phyloP scores from a whole-genome alignment of 1,139 yeast genomes.

The Suhomyces wounanorum region DNA sequence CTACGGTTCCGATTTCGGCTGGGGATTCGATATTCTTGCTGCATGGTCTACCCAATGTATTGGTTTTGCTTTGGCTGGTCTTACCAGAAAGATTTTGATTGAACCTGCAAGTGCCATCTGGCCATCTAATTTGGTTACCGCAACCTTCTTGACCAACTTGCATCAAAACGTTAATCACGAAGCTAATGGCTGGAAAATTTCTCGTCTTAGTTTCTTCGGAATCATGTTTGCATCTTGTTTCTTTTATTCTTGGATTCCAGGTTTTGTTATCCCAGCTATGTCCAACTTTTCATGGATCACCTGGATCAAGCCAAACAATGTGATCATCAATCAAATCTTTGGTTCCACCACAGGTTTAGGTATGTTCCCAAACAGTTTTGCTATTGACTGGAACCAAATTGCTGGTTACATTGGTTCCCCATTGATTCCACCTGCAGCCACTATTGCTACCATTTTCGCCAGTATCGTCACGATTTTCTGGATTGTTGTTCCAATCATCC shows the following conservation, averaged over 20 bases:
- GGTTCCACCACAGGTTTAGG: conserved; percentile 65
- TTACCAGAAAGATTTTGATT: conserved; percentile 56
- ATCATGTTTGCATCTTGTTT: conserved; percentile 31
- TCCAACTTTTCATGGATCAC: conserved; percentile 33
- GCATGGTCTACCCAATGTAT: conserved; percentile 59
- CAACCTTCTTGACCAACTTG: conserved; percentile 57
- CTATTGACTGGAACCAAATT: conserved; percentile 47
- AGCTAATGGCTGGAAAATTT: conserved; percentile 46
- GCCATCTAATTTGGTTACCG: conserved; percentile 58
- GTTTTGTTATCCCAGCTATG: conserved; percentile 28
- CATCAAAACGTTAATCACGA: conserved; percentile 61
- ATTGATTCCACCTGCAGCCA: conserved; percentile 64
- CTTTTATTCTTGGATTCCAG: conserved; percentile 48
- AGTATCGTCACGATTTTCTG: conserved; percentile 38
- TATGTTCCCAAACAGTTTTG: conserved; percentile 52
- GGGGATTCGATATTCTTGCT: conserved; percentile 54
- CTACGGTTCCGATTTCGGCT: conserved; percentile 49
- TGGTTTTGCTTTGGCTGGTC: conserved; percentile 68
- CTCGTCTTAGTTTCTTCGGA: conserved; percentile 38
- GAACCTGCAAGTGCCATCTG: conserved; percentile 66
- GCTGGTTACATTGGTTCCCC: conserved; percentile 65
- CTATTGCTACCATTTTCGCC: conserved; percentile 50
- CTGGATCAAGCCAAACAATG: conserved; percentile 38
- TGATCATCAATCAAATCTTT: conserved; percentile 60
- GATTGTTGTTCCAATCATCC: conserved; percentile 44